phyloP scores from a whole-genome alignment of 495 filamentous ascomycete genomes.

The Penicillium dipodomyicola region DNA sequence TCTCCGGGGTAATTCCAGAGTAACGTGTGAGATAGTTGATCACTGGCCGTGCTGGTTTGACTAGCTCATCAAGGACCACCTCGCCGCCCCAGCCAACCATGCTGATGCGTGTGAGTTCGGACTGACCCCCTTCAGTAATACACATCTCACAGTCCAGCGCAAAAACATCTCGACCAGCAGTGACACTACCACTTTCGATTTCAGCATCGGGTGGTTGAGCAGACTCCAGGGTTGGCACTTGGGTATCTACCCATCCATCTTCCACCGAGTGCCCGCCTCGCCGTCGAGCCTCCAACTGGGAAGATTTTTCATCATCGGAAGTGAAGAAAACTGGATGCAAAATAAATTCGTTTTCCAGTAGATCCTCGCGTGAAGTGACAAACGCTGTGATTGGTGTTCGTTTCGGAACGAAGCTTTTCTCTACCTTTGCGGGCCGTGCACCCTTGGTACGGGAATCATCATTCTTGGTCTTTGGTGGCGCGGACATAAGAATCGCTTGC shows the following conservation, averaged over 20 bases:
- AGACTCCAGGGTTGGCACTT: slow-evolving; percentile 63
- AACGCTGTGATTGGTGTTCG: slow-evolving; percentile 78
- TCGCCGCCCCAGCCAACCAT: slow-evolving; percentile 82
- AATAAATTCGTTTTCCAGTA: slow-evolving; percentile 77
- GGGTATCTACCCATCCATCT: slow-evolving; percentile 81
- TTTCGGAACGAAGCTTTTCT: slow-evolving; percentile 60
- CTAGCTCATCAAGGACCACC: slow-evolving; percentile 80
- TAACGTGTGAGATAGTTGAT: slow-evolving; percentile 83
- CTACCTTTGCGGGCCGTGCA: slow-evolving; percentile 53
- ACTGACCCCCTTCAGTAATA: slow-evolving; percentile 68
- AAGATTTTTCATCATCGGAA: slow-evolving; percentile 38
- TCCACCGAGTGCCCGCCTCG: slow-evolving; percentile 42
- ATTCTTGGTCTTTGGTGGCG: slow-evolving; percentile 61
- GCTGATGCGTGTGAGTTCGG: slow-evolving; percentile 84
- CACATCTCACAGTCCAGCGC: slow-evolving; percentile 98
- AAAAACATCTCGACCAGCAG: slow-evolving; percentile 75
- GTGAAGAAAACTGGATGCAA: slow-evolving; percentile 70
- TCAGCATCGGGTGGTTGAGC: slow-evolving; percentile 63
- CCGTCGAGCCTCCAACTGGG: slow-evolving; percentile 47
- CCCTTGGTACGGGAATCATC: slow-evolving; percentile 51
- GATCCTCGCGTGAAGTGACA: slow-evolving; percentile 64
- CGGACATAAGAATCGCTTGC: slow-evolving; percentile 70
- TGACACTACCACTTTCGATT: slow-evolving; percentile 76
- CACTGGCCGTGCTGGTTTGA: slow-evolving; percentile 83
- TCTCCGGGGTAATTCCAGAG: slow-evolving; percentile 86